Base-by-base conservation (phyloP, 352 stramenopile species). In the Hyphochytrium catenoides region DNA sequence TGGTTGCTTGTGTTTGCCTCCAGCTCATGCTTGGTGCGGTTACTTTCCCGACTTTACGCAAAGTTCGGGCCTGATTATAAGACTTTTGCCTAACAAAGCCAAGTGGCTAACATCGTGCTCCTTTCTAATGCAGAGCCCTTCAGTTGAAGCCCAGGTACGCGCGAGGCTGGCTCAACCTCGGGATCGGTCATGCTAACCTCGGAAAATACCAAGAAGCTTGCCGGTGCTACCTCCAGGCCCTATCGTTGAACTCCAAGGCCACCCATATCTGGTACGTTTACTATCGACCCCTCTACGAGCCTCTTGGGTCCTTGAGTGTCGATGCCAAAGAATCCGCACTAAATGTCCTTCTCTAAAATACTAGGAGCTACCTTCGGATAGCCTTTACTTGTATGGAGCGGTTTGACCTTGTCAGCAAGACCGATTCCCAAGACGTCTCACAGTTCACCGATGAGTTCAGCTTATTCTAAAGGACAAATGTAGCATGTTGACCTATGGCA, bases 191-290 rank as follows among this genome's bases (percentile, higher is more conserved):
- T 48, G 81, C 70, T 14, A 97, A 95, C 51, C 50, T 95, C 35
- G 73, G 67, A 31, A 81, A 95, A 43, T 95, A 94, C 54, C 63
- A 88, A 32, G 71, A 95, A 41, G 83, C 84, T 4, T 77, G 72
- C n/a, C 78, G 89, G 36, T 95, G 83, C 59, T 97, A 97, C 57
- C 52, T 97, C 25, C 84, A 95, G 51, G 88, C 86, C 32, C 51
- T 98, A 46, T 75, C 65, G 29, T 64, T 97, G 28, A 98, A 98
- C 59, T 68, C 71, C 32, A 70, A 70, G 21, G 88, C 87, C 14
- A 79, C 72, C 24, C 87, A 98, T 57, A 93, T 95, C 48, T 98
- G 90, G 90, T n/a, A n/a, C n/a, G n/a, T n/a, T n/a, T n/a, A n/a
- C n/a, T n/a, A n/a, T n/a, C n/a, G n/a, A n/a, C n/a, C n/a, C n/a